These are phyloP conservation scores for Leccinum broughii DNA, from an alignment of 768 basidiomycete genomes.

Conservation along the genomic window DNA sequence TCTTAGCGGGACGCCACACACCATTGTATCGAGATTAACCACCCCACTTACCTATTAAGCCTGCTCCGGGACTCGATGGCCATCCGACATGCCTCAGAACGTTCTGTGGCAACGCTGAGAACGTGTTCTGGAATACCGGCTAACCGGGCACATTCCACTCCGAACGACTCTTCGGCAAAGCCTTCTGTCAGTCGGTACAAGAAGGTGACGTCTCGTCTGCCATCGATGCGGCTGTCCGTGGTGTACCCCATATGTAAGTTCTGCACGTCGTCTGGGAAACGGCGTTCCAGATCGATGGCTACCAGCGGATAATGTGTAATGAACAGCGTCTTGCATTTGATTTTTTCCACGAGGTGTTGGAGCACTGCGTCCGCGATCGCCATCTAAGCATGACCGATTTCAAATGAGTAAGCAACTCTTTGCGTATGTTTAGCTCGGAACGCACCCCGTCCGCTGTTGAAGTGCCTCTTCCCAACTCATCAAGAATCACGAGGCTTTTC, in stretches of 20 bases:
- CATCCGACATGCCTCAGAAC: conserved; percentile 55
- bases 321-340: conserved; percentile 77
- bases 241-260: conserved; percentile 89
- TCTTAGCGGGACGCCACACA: not conserved
- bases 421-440: not conserved
- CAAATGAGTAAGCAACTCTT: not conserved
- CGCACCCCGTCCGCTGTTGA: conserved; percentile 86
- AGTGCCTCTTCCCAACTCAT: conserved; percentile 89
- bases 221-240: conserved; percentile 66
- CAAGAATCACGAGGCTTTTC: conserved; percentile 83
- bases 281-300: conserved; percentile 62
- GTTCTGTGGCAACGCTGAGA: conserved; percentile 56
- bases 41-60: conserved; percentile 47
- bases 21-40: not conserved
- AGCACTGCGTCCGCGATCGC: conserved; percentile 84
- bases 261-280: conserved; percentile 59
- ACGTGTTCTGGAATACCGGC: conserved; percentile 79
- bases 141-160: conserved; percentile 88
- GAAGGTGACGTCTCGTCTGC: conserved; percentile 81
- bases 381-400: conserved; percentile 55
- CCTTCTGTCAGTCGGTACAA: conserved; percentile 76
- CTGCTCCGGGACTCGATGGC: conserved; percentile 50
- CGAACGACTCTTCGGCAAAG: conserved; percentile 82
- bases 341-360: conserved; percentile 60
- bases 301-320: conserved; percentile 94